These are phyloP conservation scores for Orbilia blumenaviensis DNA, from an alignment of 2,329 filamentous ascomycete species.

Conservation along the genomic window DNA sequence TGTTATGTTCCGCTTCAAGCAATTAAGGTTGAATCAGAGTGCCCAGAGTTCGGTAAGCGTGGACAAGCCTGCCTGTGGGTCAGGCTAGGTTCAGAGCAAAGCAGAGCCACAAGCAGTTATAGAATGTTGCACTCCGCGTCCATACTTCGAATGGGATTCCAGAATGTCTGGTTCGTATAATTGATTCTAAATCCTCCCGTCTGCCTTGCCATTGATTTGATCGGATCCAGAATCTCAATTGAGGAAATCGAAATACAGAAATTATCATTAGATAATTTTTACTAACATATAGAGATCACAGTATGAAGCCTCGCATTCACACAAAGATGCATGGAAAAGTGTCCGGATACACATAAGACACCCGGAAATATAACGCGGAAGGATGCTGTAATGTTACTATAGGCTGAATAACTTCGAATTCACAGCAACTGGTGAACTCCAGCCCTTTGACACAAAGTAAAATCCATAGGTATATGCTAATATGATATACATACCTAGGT, in stretches of 20 bases:
- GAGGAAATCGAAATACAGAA: no score
- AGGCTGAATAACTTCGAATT: no score
- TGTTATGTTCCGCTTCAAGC: not conserved
- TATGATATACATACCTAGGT: no score
- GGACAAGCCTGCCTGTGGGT: not conserved
- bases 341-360: not conserved
- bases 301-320: no score
- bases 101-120: not conserved
- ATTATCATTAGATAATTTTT: no score
- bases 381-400: no score
- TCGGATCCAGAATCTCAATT: no score
- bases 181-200: not conserved
- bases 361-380: not conserved
- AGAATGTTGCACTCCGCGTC: not conserved
- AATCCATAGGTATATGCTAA: no score
- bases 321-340: no score
- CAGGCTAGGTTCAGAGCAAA: slow-evolving; percentile 7
- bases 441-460: no score
- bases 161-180: not conserved
- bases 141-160: no score
- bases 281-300: no score
- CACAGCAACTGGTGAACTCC: not conserved
- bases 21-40: slow-evolving; percentile 10
- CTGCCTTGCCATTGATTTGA: not conserved
- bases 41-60: slow-evolving; percentile 12